Evolutionary conservation across 2,329 filamentous ascomycete species (phyloP).

Genomic region (Samsoniella hepiali): DNA sequence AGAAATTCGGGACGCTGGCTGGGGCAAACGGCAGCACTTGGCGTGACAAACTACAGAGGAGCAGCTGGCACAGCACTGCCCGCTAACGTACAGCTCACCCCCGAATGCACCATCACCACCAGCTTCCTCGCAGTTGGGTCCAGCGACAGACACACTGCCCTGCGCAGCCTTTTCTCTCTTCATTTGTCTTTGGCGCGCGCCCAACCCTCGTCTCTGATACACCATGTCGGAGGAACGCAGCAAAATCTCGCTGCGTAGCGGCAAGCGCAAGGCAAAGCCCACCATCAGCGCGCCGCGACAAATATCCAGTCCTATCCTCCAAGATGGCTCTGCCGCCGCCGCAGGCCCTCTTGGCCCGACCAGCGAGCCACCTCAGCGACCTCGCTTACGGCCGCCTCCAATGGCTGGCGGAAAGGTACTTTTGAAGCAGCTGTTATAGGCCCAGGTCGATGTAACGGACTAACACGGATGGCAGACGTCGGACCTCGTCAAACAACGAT

Average conservation of each 20-base stretch:
- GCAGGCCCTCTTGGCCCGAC: conserved; percentile 25
- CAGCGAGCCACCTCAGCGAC: conserved; percentile 33
- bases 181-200: background rate
- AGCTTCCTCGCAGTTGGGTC: conserved; percentile 1
- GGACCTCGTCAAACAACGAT: conserved; percentile 89
- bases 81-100: background rate
- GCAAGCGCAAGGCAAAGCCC: conserved; percentile 60
- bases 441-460: conserved; percentile 11
- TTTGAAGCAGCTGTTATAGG: background rate
- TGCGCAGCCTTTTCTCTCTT: background rate
- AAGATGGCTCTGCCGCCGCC: conserved; percentile 40
- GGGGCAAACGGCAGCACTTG: background rate
- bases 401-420: conserved; percentile 55
- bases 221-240: conserved; percentile 60
- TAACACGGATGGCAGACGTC: conserved; percentile 47
- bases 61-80: background rate
- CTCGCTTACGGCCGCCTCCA: conserved; percentile 47
- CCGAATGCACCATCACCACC: background rate
- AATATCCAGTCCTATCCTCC: conserved; percentile 59
- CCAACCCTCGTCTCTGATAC: conserved; percentile 6
- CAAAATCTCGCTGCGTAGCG: conserved; percentile 61
- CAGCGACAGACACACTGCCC: conserved; percentile 5
- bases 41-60: background rate
- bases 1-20: conserved; percentile 23
- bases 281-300: conserved; percentile 60